Base-by-base conservation (phyloP, 768 basidiomycete species). In the Pulveroboletus sp. region DNA sequence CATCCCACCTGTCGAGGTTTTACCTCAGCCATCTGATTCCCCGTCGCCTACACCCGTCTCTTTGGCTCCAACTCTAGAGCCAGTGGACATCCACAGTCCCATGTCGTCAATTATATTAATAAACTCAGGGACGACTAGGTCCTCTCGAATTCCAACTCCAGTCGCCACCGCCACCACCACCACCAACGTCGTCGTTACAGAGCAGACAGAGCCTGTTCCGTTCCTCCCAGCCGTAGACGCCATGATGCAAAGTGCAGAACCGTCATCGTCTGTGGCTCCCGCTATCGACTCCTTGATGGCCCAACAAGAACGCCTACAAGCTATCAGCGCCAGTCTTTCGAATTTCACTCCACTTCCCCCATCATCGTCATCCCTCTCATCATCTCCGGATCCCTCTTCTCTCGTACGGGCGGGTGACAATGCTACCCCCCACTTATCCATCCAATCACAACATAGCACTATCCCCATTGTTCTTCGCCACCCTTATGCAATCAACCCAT, bases 1-100 rank as follows among this genome's bases (percentile, higher is more conserved):
- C 34, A 67, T 67, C 27, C 67, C 65, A 31, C 66, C 66, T n/a
- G 68, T 69, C 21, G 65, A 61, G 47, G 35, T 66, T 32, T 36
- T 69, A 19, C 40, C 50, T n/a, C 45, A 48, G 36, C 32, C 29
- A 34, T 25, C 46, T 10, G 63, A 63, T 25, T 61, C 65, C 20
- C 40, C 51, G 10, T 49, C 64, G 21, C 32, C 50, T 23, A 39
- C 55, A 4, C 45, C 59, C 41, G 13, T 38, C 10, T 59, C 51
- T 35, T 50, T 38, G 45, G 38, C 34, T 33, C 47, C 41, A 20
- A 13, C 38, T 40, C 12, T 31, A 16, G 40, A 43, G 14, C n/a
- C 25, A 29, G 27, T 3, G 16, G 47, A n/a, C 13, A 19, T 38
- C 1, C 29, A 33, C 6, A 48, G 23, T 43, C 36, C 49, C 6